These are phyloP conservation scores for Aegilops sharonensis DNA, from an alignment of 176 grass and related monocot genomes.

Conservation along the genomic window DNA sequence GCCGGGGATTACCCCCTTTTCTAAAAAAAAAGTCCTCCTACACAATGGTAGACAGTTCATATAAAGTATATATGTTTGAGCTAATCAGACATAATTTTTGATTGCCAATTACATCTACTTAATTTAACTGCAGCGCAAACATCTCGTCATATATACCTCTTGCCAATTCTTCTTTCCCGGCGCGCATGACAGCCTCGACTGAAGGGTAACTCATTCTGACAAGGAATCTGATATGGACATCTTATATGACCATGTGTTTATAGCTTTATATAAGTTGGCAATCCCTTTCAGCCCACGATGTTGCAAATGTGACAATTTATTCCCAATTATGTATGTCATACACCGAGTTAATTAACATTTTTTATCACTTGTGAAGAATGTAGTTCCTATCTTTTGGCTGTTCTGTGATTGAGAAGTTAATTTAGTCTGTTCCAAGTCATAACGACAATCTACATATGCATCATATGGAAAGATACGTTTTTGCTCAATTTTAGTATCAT, in stretches of 20 bases:
- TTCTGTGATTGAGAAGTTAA: not conserved
- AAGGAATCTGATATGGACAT: constrained; percentile 12
- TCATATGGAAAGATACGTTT: not conserved
- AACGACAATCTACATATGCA: not conserved
- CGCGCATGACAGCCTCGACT: not conserved
- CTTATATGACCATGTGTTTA: constrained; percentile 8
- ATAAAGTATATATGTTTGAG: not conserved
- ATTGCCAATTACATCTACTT: too few species aligned
- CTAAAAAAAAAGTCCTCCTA: too few species aligned
- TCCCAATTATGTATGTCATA: too few species aligned
- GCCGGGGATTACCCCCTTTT: too few species aligned
- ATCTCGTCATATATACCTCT: not conserved
- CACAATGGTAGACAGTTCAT: too few species aligned
- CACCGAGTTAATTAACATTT: not conserved
- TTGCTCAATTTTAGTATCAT: not conserved
- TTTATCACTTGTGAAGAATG: not conserved
- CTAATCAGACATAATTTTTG: not conserved
- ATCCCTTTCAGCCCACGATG: constrained; percentile 13
- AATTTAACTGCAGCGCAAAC: not conserved
- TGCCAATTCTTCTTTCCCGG: not conserved
- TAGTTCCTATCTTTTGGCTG: not conserved
- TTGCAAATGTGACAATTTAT: too few species aligned
- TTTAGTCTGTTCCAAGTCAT: not conserved
- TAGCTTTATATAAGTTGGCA: not conserved
- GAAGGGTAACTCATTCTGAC: constrained; percentile 8